phyloP scores from a whole-genome alignment of 176 grass and related monocot species.

The Dactylis glomerata region DNA sequence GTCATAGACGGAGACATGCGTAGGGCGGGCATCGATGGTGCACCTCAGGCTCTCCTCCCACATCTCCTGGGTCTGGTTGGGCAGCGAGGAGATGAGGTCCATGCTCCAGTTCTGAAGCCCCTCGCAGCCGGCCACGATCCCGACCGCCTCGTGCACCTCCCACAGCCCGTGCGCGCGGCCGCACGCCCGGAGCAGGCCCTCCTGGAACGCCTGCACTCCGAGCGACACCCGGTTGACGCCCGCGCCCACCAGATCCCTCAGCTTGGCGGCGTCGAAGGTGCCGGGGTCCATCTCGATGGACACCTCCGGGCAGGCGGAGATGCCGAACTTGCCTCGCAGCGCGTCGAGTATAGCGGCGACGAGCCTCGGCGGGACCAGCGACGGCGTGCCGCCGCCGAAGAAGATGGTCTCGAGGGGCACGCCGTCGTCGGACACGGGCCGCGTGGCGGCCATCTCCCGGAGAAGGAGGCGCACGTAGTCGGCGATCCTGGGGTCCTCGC shows the following conservation, averaged over 20 bases:
- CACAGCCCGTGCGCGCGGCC: constrained; percentile 68
- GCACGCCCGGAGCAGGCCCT: constrained; percentile 64
- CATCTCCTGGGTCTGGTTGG: constrained; percentile 74
- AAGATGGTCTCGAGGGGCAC: constrained; percentile 74
- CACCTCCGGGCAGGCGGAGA: constrained; percentile 55
- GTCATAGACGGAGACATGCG: constrained; percentile 76
- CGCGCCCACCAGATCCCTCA: constrained; percentile 49
- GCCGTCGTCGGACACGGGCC: constrained; percentile 28
- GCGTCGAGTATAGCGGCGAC: constrained; percentile 57
- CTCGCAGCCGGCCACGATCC: constrained; percentile 44
- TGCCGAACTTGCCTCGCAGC: constrained; percentile 50
- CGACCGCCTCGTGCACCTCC: constrained; percentile 76
- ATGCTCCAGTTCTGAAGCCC: constrained; percentile 87
- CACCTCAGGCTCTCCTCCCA: constrained; percentile 83
- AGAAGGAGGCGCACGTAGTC: constrained; percentile 73
- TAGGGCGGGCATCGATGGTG: constrained; percentile 53
- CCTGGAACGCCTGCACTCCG: constrained; percentile 80
- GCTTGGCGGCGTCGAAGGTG: constrained; percentile 55
- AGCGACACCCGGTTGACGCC: constrained; percentile 90
- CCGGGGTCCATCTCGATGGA: constrained; percentile 92
- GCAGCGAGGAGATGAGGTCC: constrained; percentile 88
- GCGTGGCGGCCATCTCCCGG: constrained; percentile 67
- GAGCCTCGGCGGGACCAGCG: constrained; percentile 67
- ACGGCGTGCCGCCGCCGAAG: constrained; percentile 81
- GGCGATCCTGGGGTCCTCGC: constrained; percentile 63